Evolutionary conservation across 257 asterid genomes (phyloP).

Genomic region (Parsonsia alboflavescens): DNA sequence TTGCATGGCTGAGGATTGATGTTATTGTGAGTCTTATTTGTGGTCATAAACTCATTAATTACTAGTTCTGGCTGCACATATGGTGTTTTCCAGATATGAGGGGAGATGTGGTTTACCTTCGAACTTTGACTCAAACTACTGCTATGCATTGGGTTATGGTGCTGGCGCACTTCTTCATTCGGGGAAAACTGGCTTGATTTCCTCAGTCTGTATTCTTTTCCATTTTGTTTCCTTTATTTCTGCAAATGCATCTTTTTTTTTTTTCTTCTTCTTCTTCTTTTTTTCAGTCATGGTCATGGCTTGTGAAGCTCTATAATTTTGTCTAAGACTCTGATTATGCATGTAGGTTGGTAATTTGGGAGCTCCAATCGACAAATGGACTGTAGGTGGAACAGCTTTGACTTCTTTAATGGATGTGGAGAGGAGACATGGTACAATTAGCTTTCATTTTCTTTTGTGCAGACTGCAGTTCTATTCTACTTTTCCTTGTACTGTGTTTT

Average conservation of each 20-base stretch:
- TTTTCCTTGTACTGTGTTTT: neutral
- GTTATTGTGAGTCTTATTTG: conserved; percentile 14
- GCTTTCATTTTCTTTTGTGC: conserved; percentile 8
- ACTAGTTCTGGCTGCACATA: neutral
- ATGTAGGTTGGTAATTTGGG: conserved; percentile 85
- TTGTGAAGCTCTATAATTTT: neutral
- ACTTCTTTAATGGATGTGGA: conserved; percentile 96
- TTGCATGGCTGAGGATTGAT: neutral
- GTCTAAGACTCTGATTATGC: neutral
- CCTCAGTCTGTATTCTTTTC: conserved; percentile 44
- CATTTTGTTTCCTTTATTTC: conserved; percentile 5
- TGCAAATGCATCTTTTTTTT: neutral
- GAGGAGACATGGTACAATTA: conserved; percentile 80
- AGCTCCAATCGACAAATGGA: conserved; percentile 90
- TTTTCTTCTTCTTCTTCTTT: conserved; percentile 7
- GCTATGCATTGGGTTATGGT: conserved; percentile 70
- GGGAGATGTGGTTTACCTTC: conserved; percentile 98
- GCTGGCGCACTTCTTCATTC: conserved; percentile 81
- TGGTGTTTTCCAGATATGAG: conserved; percentile 50
- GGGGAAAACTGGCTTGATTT: conserved; percentile 84
- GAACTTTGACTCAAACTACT: conserved; percentile 83
- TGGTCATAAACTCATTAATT: neutral
- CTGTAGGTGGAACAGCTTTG: conserved; percentile 94
- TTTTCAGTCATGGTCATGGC: neutral
- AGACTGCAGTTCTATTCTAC: neutral